Evolutionary conservation across 225 moss, liverwort and hornwort species (phyloP).

Genomic region (Bryoerythrophyllum caledonicum): DNA sequence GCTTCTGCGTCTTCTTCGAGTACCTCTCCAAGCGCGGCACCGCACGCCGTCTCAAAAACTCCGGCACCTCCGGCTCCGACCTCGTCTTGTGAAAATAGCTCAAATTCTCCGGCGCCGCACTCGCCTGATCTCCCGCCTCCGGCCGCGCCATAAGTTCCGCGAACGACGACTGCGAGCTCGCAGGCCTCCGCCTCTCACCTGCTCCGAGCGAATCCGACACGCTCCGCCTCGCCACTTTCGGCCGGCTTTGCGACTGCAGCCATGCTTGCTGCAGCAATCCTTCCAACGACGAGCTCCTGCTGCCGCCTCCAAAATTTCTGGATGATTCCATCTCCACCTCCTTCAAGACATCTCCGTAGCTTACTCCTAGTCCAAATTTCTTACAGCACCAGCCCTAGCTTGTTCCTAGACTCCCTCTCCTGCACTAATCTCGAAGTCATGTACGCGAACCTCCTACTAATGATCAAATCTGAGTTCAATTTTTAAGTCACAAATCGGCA

Average conservation of each 20-base stretch:
- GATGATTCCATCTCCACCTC: conserved; percentile 11
- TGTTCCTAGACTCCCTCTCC: background rate
- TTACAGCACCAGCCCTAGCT: background rate
- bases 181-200: background rate
- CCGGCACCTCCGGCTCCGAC: conserved; percentile 15
- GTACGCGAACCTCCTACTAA: background rate
- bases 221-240: conserved; percentile 31
- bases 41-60: conserved; percentile 28
- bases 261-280: conserved; percentile 43
- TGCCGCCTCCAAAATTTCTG: background rate
- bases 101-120: too few relatives aligned
- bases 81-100: conserved; percentile 34
- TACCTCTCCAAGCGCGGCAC: conserved; percentile 23
- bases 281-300: conserved; percentile 31
- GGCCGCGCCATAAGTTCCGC: background rate
- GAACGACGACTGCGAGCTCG: background rate
- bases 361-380: too few relatives aligned
- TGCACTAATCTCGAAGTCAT: too few relatives aligned
- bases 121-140: background rate
- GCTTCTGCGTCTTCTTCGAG: conserved; percentile 28
- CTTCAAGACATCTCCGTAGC: background rate
- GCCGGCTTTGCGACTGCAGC: conserved; percentile 38
- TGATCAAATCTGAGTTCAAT: background rate
- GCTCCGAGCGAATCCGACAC: background rate
- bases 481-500: background rate